Conservation (phyloP, 1,139 yeast species). For the Kazachstania sp. region DNA sequence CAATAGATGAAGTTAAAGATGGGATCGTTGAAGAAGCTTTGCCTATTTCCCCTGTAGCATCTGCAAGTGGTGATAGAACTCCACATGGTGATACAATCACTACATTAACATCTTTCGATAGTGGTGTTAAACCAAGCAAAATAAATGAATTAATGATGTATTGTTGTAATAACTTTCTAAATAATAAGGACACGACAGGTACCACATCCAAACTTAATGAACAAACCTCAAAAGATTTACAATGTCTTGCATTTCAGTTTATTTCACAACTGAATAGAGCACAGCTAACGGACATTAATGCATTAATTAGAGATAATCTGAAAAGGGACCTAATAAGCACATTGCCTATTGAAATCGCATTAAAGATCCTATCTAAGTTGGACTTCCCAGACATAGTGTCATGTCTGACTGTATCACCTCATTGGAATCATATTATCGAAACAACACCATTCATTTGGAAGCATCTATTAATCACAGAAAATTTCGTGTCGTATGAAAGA, state of each 20-base stretch:
- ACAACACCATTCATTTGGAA: slow-evolving; percentile 56
- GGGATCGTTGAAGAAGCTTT: slow-evolving; percentile 18
- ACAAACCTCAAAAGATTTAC: slow-evolving; percentile 6
- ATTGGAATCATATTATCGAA: slow-evolving; percentile 61
- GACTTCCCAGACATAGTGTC: slow-evolving; percentile 57
- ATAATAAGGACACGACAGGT: not conserved
- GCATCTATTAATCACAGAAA: slow-evolving; percentile 45
- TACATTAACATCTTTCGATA: not conserved
- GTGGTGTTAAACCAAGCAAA: not conserved
- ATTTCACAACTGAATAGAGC: slow-evolving; percentile 58
- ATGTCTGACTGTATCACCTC: slow-evolving; percentile 55
- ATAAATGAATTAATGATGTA: not conserved
- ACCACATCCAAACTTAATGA: not conserved
- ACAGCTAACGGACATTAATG: slow-evolving; percentile 59
- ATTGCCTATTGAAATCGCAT: slow-evolving; percentile 71
- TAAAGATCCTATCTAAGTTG: slow-evolving; percentile 56
- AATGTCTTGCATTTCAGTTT: slow-evolving; percentile 47
- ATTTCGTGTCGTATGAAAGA: slow-evolving; percentile 36
- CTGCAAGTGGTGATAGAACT: slow-evolving; percentile 15
- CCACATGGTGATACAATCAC: not conserved
- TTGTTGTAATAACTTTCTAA: not conserved
- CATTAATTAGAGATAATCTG: slow-evolving; percentile 50
- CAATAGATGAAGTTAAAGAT: not conserved
- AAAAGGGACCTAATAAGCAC: slow-evolving; percentile 63
- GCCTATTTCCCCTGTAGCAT: slow-evolving; percentile 26